Evolutionary conservation across 2,329 filamentous ascomycete species (phyloP).

Genomic region (Aureobasidium vineae): DNA sequence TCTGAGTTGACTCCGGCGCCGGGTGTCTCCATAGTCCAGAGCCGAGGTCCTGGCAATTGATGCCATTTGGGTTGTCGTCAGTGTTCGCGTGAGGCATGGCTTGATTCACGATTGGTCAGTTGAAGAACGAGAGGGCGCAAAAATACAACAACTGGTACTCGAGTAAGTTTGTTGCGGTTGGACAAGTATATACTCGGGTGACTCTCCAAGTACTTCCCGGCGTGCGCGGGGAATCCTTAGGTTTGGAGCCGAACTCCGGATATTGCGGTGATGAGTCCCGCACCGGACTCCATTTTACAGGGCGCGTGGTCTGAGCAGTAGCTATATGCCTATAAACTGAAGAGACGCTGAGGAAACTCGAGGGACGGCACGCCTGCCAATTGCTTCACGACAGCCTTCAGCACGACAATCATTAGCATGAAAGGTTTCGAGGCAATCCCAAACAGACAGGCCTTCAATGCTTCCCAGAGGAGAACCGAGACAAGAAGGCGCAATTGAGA

Average conservation of each 20-base stretch:
- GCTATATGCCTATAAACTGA: background rate
- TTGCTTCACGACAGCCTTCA: background rate
- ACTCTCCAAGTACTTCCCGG: constrained; percentile 1
- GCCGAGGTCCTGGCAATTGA: constrained; percentile 15
- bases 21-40: constrained; percentile 41
- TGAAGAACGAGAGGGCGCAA: background rate
- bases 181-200: constrained; percentile 19
- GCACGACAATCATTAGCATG: background rate
- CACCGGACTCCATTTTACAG: constrained; percentile 1
- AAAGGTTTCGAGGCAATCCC: background rate
- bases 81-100: constrained; percentile 3
- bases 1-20: constrained; percentile 44
- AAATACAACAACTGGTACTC: background rate
- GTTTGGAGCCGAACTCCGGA: constrained; percentile 15
- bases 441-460: background rate
- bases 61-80: background rate
- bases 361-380: background rate
- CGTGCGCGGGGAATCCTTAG: background rate
- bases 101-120: background rate
- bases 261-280: constrained; percentile 6
- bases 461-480: background rate
- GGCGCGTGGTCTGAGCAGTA: background rate
- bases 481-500: background rate
- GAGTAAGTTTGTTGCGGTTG: background rate
- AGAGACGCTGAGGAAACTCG: background rate